Percentiles rank a stretch among this genome's conserved stretches.
These are phyloP conservation scores for Tremellales sp. DNA, from an alignment of 1,284 basidiomycete species.

Conservation along the genomic window DNA sequence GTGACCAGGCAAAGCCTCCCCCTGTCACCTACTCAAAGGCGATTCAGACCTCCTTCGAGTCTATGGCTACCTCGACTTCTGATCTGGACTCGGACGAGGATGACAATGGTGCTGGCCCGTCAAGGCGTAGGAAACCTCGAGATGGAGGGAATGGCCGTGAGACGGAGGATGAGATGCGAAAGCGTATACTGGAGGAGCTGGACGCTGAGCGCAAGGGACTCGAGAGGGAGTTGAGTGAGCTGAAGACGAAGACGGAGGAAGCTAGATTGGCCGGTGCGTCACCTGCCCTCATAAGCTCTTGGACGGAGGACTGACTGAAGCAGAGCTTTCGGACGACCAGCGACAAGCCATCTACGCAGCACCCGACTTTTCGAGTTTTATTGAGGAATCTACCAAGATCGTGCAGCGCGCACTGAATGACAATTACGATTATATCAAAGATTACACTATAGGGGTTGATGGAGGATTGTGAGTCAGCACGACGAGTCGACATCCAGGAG, in stretches of 20 bases:
- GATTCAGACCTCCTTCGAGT: conserved; percentile 62
- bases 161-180: conserved; percentile 68
- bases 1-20: conserved; percentile 12
- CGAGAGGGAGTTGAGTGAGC: conserved; percentile 76
- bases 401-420: conserved; percentile 94
- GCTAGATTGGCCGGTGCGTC: conserved; percentile 49
- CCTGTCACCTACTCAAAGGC: conserved; percentile 85
- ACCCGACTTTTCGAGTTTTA: conserved; percentile 86
- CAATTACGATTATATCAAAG: conserved; percentile 91
- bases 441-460: conserved; percentile 83
- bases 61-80: conserved; percentile 25
- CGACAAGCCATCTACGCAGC: conserved; percentile 71
- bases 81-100: conserved; percentile 47
- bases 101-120: conserved; percentile 41
- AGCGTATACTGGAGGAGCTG: conserved; percentile 57
- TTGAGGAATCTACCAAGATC: conserved; percentile 92
- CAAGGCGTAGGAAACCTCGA: conserved; percentile 5
- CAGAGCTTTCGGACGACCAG: conserved; percentile 84
- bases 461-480: conserved; percentile 59
- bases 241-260: conserved; percentile 70
- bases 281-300: too few relatives aligned
- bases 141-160: conserved; percentile 44
- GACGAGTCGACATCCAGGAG: conserved; percentile 4
- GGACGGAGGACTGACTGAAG: background rate
- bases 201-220: conserved; percentile 59